These are phyloP conservation scores for Barnettozyma botsteinii DNA, from an alignment of 805 yeast species.

Conservation along the genomic window DNA sequence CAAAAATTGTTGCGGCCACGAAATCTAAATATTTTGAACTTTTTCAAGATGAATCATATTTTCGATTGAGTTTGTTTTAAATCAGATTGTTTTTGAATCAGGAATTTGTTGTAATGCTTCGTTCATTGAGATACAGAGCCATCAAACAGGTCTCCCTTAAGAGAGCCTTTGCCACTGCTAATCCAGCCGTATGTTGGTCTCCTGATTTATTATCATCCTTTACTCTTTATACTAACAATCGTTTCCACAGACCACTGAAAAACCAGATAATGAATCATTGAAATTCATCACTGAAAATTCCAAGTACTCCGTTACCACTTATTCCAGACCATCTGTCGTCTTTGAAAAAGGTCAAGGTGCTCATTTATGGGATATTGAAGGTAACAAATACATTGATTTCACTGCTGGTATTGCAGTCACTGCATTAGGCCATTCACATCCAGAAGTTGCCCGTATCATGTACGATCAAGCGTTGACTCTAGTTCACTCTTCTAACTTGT, in stretches of 20 bases:
- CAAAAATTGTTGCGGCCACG: constrained; percentile 3
- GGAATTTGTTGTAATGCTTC: no score
- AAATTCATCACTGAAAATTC: constrained; percentile 31
- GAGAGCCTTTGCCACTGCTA: constrained; percentile 11
- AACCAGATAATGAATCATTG: constrained; percentile 24
- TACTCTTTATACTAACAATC: not conserved
- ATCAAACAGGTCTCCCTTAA: not conserved
- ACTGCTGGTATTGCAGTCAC: constrained; percentile 97
- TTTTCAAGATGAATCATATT: not conserved
- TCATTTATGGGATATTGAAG: constrained; percentile 74
- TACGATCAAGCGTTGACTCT: constrained; percentile 66
- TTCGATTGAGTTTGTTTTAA: no score
- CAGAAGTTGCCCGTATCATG: constrained; percentile 65
- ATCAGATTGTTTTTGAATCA: no score
- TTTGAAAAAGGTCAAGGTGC: constrained; percentile 79
- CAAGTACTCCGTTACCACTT: constrained; percentile 62
- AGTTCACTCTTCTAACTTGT: constrained; percentile 82
- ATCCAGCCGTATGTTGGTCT: no score
- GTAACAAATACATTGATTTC: constrained; percentile 77
- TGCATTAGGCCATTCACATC: constrained; percentile 83
- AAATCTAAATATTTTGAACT: not conserved
- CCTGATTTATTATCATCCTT: no score
- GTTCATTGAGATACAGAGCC: constrained; percentile 2
- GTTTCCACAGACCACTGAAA: not conserved
- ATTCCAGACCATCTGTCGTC: constrained; percentile 72